Evolutionary conservation across 2,329 filamentous ascomycete species (phyloP), one percentile per base, ranked within the genome.

Genomic region (Diaporthe velutina): DNA sequence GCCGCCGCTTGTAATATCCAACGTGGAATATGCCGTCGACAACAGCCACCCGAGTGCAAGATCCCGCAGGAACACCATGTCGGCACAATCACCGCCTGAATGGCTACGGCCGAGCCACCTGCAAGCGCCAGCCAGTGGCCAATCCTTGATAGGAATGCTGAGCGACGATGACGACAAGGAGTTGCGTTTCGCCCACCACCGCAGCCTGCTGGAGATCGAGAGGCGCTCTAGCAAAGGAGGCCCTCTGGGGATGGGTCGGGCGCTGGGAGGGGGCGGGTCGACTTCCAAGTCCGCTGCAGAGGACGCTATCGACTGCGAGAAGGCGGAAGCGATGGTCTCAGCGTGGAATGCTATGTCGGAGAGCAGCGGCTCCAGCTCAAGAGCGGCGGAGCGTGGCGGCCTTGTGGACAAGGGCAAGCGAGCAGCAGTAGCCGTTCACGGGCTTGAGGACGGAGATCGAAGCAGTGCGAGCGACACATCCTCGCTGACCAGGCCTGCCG

Each of bases 131-230:
- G 61, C 30, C 30, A 67, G 61, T 19, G 61, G 45, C 22, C 61
- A 67, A 52, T 67, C 61, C 9, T 8, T 67, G 61, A 67, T 67
- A 52, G 61, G 61, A 25, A 67, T 67, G 61, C 61, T 67, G 22
- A 52, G 61, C 30, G 61, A 50, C 30, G 61, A 67, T 22, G 61
- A 67, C 42, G 61, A 67, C 61, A 67, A 67, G 30, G 45, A 67
- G 61, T 30, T 67, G 28, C 61, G 61, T n/a, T 67, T 67, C 22
- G 61, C 61, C 22, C 61, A 67, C 61, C 61, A 67, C 61, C 61
- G 61, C 42, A 67, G 30, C 30, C 61, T 67, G 13, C 61, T 67
- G 13, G 61, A 67, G 61, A 67, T 67, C 42, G 61, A 67, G 45
- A 50, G 61, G 61, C 61, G 42, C 42, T 50, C 61, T 19, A 52